Percentiles rank a stretch among this genome's conserved stretches.
These are phyloP conservation scores for Ophiostoma montium DNA, from an alignment of 2,329 filamentous ascomycete genomes.

Conservation along the genomic window DNA sequence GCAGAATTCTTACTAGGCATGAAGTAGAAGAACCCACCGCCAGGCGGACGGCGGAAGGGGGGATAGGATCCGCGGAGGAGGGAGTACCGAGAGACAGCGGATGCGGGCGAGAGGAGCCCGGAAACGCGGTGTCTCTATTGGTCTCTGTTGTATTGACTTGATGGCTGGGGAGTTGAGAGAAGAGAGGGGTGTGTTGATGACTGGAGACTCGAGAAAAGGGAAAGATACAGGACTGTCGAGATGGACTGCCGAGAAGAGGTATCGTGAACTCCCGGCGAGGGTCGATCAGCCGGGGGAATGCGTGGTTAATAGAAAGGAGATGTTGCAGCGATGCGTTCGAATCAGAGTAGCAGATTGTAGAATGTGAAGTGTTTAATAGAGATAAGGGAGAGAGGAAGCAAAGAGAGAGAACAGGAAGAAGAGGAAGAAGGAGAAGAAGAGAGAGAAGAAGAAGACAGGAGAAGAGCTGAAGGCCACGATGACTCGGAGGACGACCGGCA, in stretches of 20 bases:
- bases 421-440: neutral
- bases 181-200: too few species aligned
- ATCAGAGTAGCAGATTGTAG: too few species aligned
- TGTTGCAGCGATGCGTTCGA: too few species aligned
- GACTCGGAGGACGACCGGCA: neutral
- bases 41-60: slow-evolving; percentile 9
- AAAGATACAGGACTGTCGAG: neutral
- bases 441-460: neutral
- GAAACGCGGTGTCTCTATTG: neutral
- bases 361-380: too few species aligned
- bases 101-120: neutral
- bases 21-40: slow-evolving; percentile 12
- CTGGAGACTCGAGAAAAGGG: neutral
- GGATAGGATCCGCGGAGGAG: neutral
- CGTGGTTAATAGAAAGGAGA: too few species aligned
- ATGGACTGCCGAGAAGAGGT: neutral
- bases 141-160: neutral
- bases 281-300: too few species aligned
- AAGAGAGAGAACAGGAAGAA: neutral
- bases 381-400: neutral
- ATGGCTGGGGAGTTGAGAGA: neutral
- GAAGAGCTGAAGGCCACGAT: neutral
- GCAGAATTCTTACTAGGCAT: slow-evolving; percentile 13
- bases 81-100: neutral
- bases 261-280: neutral